Evolutionary conservation across 1,284 basidiomycete genomes (phyloP).

Genomic region (Golubevia pallescens): DNA sequence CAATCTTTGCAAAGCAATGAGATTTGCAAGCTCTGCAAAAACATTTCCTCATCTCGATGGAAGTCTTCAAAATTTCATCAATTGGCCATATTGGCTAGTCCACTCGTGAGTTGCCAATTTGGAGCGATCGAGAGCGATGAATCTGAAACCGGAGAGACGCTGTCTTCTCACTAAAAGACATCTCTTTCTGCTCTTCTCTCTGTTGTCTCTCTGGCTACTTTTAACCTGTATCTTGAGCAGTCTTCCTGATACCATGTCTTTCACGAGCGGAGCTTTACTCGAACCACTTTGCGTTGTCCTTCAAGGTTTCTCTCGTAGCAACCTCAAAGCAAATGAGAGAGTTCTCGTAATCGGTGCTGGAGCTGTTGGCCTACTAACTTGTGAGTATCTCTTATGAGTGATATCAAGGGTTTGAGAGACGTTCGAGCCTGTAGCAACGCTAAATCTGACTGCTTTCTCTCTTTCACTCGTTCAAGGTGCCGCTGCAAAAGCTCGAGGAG

Average conservation of each 20-base stretch:
- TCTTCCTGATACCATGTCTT: conserved; percentile 77
- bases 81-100: conserved; percentile 81
- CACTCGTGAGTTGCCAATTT: conserved; percentile 74
- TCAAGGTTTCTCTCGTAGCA: conserved; percentile 78
- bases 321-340: conserved; percentile 71
- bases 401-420: no score
- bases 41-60: conserved; percentile 92
- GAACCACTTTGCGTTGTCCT: conserved; percentile 89
- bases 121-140: neutral
- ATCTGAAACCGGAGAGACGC: neutral
- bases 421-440: neutral
- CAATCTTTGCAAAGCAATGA: conserved; percentile 86
- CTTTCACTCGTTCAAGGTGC: conserved; percentile 60
- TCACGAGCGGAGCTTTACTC: conserved; percentile 81
- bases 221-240: conserved; percentile 65
- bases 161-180: conserved; percentile 17
- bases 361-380: conserved; percentile 87
- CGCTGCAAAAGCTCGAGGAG: conserved; percentile 74
- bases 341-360: conserved; percentile 90
- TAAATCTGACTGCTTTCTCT: neutral
- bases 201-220: neutral
- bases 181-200: conserved; percentile 14
- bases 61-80: conserved; percentile 84
- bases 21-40: conserved; percentile 87
- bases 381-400: conserved; percentile 68